Evolutionary conservation across 2,329 filamentous ascomycete species (phyloP).

Genomic region (Fusarium xylarioides): DNA sequence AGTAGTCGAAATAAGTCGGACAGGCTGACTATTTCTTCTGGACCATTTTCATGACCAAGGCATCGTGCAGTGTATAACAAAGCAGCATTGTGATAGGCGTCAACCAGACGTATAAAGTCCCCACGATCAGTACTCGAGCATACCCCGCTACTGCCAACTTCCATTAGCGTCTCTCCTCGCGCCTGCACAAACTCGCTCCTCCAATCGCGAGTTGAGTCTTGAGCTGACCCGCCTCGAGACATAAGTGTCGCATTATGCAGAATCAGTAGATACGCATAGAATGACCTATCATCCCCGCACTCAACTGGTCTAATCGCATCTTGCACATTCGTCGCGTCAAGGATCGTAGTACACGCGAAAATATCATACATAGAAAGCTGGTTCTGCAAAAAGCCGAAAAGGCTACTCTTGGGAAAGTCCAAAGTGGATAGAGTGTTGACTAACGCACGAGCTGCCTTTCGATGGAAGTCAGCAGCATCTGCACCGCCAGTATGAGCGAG

Average conservation of each 20-base stretch:
- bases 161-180: accelerated
- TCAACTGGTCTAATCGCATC: background rate
- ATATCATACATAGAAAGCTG: background rate
- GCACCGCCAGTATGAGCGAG: background rate
- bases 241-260: background rate
- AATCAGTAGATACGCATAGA: accelerated
- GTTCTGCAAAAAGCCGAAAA: background rate
- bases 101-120: background rate
- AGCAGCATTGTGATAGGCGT: background rate
- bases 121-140: accelerated
- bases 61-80: background rate
- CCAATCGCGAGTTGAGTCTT: accelerated
- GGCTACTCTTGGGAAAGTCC: background rate
- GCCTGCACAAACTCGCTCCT: background rate
- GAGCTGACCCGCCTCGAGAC: accelerated
- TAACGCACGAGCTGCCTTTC: accelerated
- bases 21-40: accelerated
- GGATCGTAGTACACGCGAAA: background rate
- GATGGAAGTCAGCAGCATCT: background rate
- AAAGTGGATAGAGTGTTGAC: background rate
- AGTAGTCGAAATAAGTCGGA: background rate
- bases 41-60: accelerated
- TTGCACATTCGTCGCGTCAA: background rate
- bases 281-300: accelerated
- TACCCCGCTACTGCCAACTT: accelerated